Evolutionary conservation across 257 asterid genomes (phyloP).

Genomic region (Fraxinus cuspidata): DNA sequence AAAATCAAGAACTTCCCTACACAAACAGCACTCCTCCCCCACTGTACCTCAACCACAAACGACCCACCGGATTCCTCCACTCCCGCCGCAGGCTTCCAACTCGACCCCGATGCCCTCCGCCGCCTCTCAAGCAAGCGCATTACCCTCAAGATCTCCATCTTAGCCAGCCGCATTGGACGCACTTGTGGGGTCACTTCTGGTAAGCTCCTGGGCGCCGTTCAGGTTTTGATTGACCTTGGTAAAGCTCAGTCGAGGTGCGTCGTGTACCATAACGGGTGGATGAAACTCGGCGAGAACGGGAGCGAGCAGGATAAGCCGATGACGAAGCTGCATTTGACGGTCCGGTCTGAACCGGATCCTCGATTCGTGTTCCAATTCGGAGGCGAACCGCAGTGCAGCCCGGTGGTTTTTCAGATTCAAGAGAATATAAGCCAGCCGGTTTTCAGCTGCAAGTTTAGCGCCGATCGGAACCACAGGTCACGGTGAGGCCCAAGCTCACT

Average conservation of each 20-base stretch:
- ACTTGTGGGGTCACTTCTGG: constrained; percentile 69
- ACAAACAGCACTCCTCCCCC: constrained; percentile 68
- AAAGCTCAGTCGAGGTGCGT: constrained; percentile 45
- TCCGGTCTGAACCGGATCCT: constrained; percentile 87
- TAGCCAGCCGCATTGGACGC: constrained; percentile 67
- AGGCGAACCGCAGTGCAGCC: constrained; percentile 93
- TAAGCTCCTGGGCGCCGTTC: constrained; percentile 57
- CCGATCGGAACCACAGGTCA: constrained; percentile 71
- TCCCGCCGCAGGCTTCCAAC: constrained; percentile 57
- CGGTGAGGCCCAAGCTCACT: constrained; percentile 58
- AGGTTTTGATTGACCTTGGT: constrained; percentile 35
- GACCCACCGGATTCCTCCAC: constrained; percentile 47
- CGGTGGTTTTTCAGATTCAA: constrained; percentile 84
- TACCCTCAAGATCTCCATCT: constrained; percentile 56
- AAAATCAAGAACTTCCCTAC: constrained; percentile 70
- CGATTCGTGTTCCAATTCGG: constrained; percentile 87
- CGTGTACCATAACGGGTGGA: constrained; percentile 72
- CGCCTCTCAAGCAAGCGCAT: constrained; percentile 44
- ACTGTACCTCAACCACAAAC: constrained; percentile 28
- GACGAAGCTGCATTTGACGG: constrained; percentile 58
- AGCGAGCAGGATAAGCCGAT: constrained; percentile 27
- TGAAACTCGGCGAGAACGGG: constrained; percentile 50
- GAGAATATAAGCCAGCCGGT: constrained; percentile 85
- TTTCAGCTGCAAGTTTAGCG: constrained; percentile 88
- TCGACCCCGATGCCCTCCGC: constrained; percentile 73